Evolutionary conservation across 257 asterid species (phyloP).

Genomic region (Plantago major): DNA sequence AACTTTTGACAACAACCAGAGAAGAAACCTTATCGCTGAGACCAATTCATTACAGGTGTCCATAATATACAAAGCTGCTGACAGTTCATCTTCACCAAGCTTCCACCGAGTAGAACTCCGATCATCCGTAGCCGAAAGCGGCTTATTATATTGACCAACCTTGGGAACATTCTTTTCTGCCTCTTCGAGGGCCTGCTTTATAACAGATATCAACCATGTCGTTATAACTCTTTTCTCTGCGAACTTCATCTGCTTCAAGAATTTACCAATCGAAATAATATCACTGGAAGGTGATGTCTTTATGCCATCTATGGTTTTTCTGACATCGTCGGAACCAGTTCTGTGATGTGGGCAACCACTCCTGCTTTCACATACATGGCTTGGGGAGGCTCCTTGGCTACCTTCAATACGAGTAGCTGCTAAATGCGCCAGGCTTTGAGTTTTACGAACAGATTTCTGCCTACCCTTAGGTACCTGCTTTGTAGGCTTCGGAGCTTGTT

Average conservation of each 20-base stretch:
- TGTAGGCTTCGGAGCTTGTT: constrained; percentile 84
- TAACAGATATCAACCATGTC: constrained; percentile 70
- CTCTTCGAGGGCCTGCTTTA: constrained; percentile 74
- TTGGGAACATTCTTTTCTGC: constrained; percentile 61
- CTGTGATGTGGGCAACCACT: constrained; percentile 76
- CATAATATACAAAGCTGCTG: constrained; percentile 73
- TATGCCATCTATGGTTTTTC: constrained; percentile 50
- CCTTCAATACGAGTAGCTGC: constrained; percentile 96
- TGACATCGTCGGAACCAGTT: constrained; percentile 49
- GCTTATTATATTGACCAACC: constrained; percentile 63
- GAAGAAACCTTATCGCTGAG: constrained; percentile 72
- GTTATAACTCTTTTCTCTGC: constrained; percentile 61
- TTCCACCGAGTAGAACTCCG: constrained; percentile 63
- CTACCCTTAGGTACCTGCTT: constrained; percentile 80
- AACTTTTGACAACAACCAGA: constrained; percentile 85
- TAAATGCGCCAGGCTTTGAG: constrained; percentile 91
- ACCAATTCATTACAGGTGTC: constrained; percentile 76
- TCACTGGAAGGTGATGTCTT: constrained; percentile 46
- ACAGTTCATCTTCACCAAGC: constrained; percentile 87
- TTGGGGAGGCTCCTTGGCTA: constrained; percentile 97
- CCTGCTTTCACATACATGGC: constrained; percentile 89
- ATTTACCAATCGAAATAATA: constrained; percentile 59
- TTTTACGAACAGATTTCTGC: constrained; percentile 88
- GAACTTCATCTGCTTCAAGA: constrained; percentile 69
- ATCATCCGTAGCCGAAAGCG: constrained; percentile 59